Conservation (phyloP, 306 rosid genomes). For the Lablab purpureus region DNA sequence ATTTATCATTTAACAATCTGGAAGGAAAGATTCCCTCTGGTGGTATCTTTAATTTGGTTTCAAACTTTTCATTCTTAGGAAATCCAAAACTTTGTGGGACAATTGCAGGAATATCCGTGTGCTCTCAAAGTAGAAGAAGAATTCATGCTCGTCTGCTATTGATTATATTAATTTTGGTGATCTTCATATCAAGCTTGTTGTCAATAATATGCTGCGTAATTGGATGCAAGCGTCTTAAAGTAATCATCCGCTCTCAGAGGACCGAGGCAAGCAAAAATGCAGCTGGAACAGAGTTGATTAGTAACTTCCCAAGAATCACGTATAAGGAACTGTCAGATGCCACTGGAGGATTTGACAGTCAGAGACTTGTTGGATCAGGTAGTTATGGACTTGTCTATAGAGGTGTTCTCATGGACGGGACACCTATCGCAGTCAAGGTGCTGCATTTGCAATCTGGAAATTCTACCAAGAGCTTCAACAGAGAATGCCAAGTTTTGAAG, state of each 20-base stretch:
- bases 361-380: slow-evolving; percentile 66
- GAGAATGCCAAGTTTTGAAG: slow-evolving; percentile 78
- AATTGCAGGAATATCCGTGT: slow-evolving; percentile 39
- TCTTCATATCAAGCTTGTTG: slow-evolving; percentile 56
- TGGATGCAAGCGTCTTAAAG: slow-evolving; percentile 51
- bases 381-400: slow-evolving; percentile 68
- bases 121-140: slow-evolving; percentile 50
- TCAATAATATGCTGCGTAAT: slow-evolving; percentile 58
- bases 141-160: slow-evolving; percentile 47
- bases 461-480: slow-evolving; percentile 65
- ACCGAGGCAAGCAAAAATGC: slow-evolving; percentile 40
- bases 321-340: slow-evolving; percentile 72
- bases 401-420: slow-evolving; percentile 68
- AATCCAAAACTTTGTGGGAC: slow-evolving; percentile 63
- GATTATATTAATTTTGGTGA: slow-evolving; percentile 51
- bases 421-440: slow-evolving; percentile 69
- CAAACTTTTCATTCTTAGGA: slow-evolving; percentile 56
- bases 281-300: slow-evolving; percentile 53
- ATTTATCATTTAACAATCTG: slow-evolving; percentile 69
- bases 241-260: slow-evolving; percentile 46
- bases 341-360: slow-evolving; percentile 67
- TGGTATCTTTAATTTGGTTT: slow-evolving; percentile 62
- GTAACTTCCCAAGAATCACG: slow-evolving; percentile 71
- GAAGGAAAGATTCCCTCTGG: slow-evolving; percentile 67
- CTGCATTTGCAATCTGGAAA: slow-evolving; percentile 67